Conservation (phyloP, 2,329 filamentous ascomycete genomes). For the Ceratocystis diversiconidia region DNA sequence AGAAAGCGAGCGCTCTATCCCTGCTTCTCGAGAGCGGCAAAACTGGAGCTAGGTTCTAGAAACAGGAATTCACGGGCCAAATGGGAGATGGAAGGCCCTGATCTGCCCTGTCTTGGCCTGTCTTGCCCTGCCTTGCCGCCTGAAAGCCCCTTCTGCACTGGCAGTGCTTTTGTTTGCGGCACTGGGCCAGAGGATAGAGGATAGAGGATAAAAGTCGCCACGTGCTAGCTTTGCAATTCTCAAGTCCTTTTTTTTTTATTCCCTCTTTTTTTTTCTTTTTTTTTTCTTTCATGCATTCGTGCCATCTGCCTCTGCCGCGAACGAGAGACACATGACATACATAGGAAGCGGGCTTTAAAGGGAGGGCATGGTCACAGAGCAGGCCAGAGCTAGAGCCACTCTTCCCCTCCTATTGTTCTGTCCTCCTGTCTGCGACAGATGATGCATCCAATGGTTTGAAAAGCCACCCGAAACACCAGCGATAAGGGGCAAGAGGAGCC, state of each 20-base stretch:
- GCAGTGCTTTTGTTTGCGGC: background rate
- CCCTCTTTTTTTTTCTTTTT: background rate
- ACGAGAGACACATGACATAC: background rate
- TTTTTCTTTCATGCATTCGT: background rate
- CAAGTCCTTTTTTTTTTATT: background rate
- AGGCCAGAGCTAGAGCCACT: background rate
- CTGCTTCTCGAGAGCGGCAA: background rate
- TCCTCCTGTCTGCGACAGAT: slow-evolving; percentile 2
- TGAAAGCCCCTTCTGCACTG: background rate
- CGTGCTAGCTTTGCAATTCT: background rate
- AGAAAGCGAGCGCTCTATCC: background rate
- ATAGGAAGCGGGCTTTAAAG: background rate
- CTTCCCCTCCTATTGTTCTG: background rate
- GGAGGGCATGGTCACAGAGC: background rate
- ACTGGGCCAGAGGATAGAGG: background rate
- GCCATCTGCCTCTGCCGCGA: background rate
- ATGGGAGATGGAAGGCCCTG: background rate
- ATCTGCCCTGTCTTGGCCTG: background rate
- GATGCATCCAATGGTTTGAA: slow-evolving; percentile 1
- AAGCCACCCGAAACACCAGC: background rate
- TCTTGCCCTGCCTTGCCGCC: background rate
- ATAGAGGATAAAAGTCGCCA: background rate
- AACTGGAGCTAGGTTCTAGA: background rate
- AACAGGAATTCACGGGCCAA: background rate
- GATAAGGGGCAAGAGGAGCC: background rate